Evolutionary conservation across 129 eudicot species (phyloP).

Genomic region (Pseudognaphalium luteoalbum): DNA sequence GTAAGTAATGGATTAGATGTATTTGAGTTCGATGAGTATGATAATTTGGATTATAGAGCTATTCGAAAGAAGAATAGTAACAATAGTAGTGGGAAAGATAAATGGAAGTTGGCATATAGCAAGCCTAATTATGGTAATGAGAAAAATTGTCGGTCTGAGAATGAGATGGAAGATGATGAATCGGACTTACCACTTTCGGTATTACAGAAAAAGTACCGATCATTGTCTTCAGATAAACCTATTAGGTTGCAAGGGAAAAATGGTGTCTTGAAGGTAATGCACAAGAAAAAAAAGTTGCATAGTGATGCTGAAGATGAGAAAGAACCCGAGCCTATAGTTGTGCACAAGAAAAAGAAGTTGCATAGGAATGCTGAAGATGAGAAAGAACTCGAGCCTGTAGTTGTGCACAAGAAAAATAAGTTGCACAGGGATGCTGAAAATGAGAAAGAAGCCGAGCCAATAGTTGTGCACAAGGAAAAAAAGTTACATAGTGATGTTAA

Average conservation of each 20-base stretch:
- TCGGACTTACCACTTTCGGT: conserved; percentile 51
- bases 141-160: conserved; percentile 1
- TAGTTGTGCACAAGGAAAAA: background rate
- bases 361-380: background rate
- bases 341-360: conserved; percentile 54
- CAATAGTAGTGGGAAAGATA: conserved; percentile 13
- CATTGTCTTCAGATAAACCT: conserved; percentile 40
- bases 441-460: background rate
- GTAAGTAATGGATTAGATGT: conserved; percentile 53
- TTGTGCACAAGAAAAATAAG: background rate
- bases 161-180: conserved; percentile 53
- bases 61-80: conserved; percentile 37
- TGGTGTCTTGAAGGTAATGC: conserved; percentile 79
- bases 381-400: background rate
- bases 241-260: conserved; percentile 71
- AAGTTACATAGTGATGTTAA: background rate
- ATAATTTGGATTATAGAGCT: conserved; percentile 48
- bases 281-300: conserved; percentile 45
- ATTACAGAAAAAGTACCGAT: conserved; percentile 44
- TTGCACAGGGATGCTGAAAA: background rate
- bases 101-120: background rate
- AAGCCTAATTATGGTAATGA: background rate
- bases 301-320: background rate
- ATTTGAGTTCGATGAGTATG: conserved; percentile 78
- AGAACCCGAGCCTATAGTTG: background rate